Conservation (phyloP, 2,329 filamentous ascomycete species). For the Hortaea sp. region DNA sequence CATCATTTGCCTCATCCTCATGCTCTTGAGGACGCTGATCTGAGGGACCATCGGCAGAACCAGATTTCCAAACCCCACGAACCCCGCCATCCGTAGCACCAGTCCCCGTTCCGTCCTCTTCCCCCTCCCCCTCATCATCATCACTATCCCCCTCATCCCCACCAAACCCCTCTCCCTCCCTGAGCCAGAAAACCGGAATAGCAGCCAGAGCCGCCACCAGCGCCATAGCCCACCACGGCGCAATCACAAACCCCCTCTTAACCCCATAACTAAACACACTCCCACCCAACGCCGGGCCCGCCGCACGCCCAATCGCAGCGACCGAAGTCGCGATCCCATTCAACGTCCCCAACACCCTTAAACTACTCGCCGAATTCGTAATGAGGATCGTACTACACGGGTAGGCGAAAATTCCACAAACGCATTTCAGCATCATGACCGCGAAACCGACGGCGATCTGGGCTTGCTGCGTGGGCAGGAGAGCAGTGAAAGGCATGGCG, state of each 20-base stretch:
- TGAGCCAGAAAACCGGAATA: constrained; percentile 63
- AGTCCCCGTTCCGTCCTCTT: constrained; percentile 6
- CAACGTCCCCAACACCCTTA: constrained; percentile 72
- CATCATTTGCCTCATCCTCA: constrained; percentile 32
- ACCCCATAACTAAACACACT: constrained; percentile 66
- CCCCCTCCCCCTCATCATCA: constrained; percentile 22
- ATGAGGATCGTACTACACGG: constrained; percentile 83
- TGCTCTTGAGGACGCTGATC: constrained; percentile 3
- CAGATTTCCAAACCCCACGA: too few species aligned
- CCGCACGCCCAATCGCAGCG: constrained; percentile 67
- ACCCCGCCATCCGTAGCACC: too few species aligned
- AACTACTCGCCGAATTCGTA: constrained; percentile 70
- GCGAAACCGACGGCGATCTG: constrained; percentile 54
- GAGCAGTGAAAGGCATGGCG: constrained; percentile 68
- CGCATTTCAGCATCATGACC: constrained; percentile 64
- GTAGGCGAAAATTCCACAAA: constrained; percentile 73
- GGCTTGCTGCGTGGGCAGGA: constrained; percentile 40
- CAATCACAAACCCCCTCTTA: constrained; percentile 62
- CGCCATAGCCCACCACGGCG: constrained; percentile 73
- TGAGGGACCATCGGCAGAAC: background rate
- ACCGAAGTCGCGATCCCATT: constrained; percentile 85
- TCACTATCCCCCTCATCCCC: constrained; percentile 30
- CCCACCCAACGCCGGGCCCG: constrained; percentile 67
- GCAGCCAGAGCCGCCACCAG: constrained; percentile 53
- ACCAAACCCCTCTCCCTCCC: constrained; percentile 61